Conservation (phyloP, 768 basidiomycete genomes). For the Rossbeevera mucosa region DNA sequence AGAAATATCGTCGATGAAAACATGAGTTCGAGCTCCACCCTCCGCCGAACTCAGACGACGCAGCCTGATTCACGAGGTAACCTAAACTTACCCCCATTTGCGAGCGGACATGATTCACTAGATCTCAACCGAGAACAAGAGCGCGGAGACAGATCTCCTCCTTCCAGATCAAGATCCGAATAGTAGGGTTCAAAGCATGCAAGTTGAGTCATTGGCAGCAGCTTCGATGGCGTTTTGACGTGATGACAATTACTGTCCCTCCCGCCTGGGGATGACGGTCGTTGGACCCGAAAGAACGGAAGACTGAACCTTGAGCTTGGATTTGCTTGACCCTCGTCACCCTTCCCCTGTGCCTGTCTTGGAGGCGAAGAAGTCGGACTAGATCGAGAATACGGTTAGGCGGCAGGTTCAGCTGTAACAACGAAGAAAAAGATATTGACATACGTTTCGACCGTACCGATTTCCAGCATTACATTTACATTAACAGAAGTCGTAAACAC, state of each 20-base stretch:
- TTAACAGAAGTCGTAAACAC: neutral
- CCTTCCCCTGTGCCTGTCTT: constrained; percentile 7
- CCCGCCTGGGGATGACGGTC: constrained; percentile 14
- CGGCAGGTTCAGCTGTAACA: constrained; percentile 6
- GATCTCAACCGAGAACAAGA: neutral
- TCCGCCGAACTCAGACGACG: neutral
- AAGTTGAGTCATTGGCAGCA: neutral
- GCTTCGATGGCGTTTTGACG: constrained; percentile 1
- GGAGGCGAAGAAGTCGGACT: constrained; percentile 4
- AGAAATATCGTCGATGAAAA: neutral
- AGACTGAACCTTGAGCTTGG: constrained; percentile 17
- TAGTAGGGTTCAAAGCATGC: neutral
- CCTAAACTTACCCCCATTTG: neutral
- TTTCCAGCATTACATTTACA: constrained; percentile 4
- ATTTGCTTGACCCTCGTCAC: neutral
- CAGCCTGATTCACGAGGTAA: neutral
- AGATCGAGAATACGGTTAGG: constrained; percentile 9
- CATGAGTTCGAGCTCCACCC: neutral
- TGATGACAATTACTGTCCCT: neutral
- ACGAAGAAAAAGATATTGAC: constrained; percentile 13
- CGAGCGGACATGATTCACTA: neutral
- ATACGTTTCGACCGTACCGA: constrained; percentile 5
- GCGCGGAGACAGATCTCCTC: neutral
- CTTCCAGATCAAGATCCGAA: neutral
- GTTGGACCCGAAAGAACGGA: constrained; percentile 15